phyloP scores from a whole-genome alignment of 1,284 basidiomycete species.

The Apiotrichum domesticum region DNA sequence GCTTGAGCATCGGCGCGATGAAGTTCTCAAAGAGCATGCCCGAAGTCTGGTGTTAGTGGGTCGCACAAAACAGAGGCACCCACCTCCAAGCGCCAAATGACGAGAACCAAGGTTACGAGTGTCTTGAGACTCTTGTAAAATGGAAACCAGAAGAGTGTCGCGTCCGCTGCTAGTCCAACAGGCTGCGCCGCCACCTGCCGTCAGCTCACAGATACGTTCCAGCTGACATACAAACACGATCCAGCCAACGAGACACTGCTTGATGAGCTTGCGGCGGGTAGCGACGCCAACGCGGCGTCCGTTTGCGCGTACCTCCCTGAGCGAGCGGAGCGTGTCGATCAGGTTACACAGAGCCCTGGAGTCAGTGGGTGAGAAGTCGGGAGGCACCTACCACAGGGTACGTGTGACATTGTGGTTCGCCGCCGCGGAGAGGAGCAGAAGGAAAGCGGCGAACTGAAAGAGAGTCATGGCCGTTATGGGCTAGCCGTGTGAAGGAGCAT shows the following conservation, averaged over 20 bases:
- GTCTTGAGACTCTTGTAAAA: conserved; percentile 30
- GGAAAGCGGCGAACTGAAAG: not conserved
- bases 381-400: conserved; percentile 5
- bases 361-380: conserved; percentile 2
- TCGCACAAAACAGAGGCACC: not conserved
- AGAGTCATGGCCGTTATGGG: not conserved
- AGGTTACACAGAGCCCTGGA: conserved; percentile 26
- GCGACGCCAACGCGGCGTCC: conserved; percentile 27
- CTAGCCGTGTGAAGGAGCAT: no score
- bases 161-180: conserved; percentile 10
- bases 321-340: conserved; percentile 32
- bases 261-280: conserved; percentile 27
- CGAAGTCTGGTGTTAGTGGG: conserved; percentile 18
- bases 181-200: conserved; percentile 20
- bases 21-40: conserved; percentile 19
- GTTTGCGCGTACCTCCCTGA: conserved; percentile 24
- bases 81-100: conserved; percentile 26
- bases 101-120: conserved; percentile 16
- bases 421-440: not conserved
- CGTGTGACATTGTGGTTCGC: not conserved
- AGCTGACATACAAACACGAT: conserved; percentile 26
- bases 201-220: not conserved
- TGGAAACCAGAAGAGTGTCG: conserved; percentile 31
- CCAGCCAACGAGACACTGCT: conserved; percentile 30
- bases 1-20: conserved; percentile 19